Percentiles rank a stretch among this genome's conserved stretches.
Conservation (phyloP, 345 rosid species). For the Eucalyptus dawsonii region DNA sequence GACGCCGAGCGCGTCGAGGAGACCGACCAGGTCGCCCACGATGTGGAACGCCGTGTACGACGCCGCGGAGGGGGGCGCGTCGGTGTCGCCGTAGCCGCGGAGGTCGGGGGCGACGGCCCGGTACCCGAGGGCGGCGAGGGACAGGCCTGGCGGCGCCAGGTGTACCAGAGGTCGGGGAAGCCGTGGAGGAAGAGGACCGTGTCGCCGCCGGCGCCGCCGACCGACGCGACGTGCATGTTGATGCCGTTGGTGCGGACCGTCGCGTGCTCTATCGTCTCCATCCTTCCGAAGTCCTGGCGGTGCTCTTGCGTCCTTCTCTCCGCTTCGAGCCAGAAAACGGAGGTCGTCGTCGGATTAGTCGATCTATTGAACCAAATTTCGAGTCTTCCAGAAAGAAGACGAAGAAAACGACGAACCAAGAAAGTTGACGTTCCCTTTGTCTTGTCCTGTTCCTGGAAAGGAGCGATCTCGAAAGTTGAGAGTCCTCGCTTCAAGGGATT, state of each 20-base stretch:
- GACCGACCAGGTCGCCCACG: slow-evolving; percentile 17
- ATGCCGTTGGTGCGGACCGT: slow-evolving; percentile 47
- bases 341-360: background rate
- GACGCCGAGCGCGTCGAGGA: slow-evolving; percentile 9
- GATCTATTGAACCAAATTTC: background rate
- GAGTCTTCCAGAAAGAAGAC: background rate
- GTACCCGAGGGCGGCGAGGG: slow-evolving; percentile 47
- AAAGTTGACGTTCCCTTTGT: background rate
- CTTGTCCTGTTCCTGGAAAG: background rate
- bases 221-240: slow-evolving; percentile 50
- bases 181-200: slow-evolving; percentile 58
- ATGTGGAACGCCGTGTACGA: slow-evolving; percentile 27
- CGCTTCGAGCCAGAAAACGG: background rate
- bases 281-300: background rate
- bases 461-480: background rate
- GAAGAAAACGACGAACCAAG: background rate
- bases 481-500: background rate
- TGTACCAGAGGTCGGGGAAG: slow-evolving; percentile 67
- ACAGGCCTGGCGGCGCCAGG: slow-evolving; percentile 68
- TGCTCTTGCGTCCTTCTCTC: background rate
- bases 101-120: slow-evolving; percentile 68
- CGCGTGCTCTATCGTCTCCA: slow-evolving; percentile 63
- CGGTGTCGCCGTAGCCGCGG: slow-evolving; percentile 65
- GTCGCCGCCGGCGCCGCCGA: slow-evolving; percentile 56
- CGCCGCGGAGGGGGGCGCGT: slow-evolving; percentile 19